Evolutionary conservation across 768 basidiomycete species (phyloP).

Genomic region (Gymnopilus junonius): DNA sequence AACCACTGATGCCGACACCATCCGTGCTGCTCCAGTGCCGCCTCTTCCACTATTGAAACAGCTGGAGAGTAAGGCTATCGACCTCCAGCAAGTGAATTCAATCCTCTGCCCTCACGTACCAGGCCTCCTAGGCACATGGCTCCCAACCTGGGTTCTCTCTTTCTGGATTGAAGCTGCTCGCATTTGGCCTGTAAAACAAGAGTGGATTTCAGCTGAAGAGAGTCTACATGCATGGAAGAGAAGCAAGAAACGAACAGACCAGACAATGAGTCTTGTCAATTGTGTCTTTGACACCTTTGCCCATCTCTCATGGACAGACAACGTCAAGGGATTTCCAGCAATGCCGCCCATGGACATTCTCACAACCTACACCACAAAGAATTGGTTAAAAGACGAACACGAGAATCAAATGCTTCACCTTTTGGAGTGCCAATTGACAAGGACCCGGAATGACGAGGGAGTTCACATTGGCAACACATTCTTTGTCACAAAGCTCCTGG

Average conservation of each 20-base stretch:
- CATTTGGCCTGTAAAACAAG: background rate
- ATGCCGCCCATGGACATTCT: slow-evolving; percentile 9
- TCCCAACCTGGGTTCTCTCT: background rate
- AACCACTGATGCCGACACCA: background rate
- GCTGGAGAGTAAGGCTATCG: background rate
- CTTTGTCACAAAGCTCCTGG: slow-evolving; percentile 6
- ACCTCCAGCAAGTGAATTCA: background rate
- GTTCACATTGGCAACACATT: slow-evolving; percentile 10
- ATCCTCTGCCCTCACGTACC: background rate
- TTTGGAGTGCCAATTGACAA: slow-evolving; percentile 10
- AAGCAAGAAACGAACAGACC: background rate
- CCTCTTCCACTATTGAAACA: background rate
- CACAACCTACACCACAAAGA: slow-evolving; percentile 17
- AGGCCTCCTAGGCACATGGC: background rate
- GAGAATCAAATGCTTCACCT: slow-evolving; percentile 25
- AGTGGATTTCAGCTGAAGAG: background rate
- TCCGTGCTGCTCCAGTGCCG: background rate
- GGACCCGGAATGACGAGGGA: background rate
- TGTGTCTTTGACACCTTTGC: background rate
- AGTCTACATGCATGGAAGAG: background rate
- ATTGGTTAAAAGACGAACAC: slow-evolving; percentile 22
- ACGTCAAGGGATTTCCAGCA: slow-evolving; percentile 13
- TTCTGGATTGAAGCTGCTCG: background rate
- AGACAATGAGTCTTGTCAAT: background rate
- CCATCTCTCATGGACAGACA: slow-evolving; percentile 17